phyloP scores from a whole-genome alignment of 805 yeast genomes.

The Tetrapisispora pingtungensis region DNA sequence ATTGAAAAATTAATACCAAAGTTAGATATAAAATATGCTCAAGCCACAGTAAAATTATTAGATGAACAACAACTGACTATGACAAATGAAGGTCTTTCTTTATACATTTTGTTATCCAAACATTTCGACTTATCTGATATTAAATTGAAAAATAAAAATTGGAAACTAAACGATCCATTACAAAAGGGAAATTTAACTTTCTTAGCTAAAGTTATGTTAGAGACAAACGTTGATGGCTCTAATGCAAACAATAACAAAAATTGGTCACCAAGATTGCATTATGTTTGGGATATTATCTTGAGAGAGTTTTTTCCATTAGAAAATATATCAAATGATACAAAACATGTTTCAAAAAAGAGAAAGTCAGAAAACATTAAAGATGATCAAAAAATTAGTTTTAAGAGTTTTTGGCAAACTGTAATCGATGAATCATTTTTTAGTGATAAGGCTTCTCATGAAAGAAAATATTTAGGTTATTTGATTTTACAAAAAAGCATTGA shows the following conservation, averaged over 20 bases:
- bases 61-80: conserved; percentile 47
- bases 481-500: conserved; percentile 45
- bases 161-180: conserved; percentile 72
- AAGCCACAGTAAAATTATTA: conserved; percentile 33
- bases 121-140: conserved; percentile 5
- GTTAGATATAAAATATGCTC: conserved; percentile 12
- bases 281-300: conserved; percentile 60
- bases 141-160: conserved; percentile 26
- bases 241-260: conserved; percentile 37
- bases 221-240: conserved; percentile 29
- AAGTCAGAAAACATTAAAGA: conserved; percentile 22
- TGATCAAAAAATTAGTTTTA: conserved; percentile 29
- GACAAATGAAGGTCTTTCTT: conserved; percentile 72
- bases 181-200: conserved; percentile 54
- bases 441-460: conserved; percentile 67
- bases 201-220: conserved; percentile 55
- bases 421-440: conserved; percentile 76
- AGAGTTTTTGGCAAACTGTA: conserved; percentile 70
- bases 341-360: conserved; percentile 32
- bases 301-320: conserved; percentile 29
- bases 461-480: conserved; percentile 81
- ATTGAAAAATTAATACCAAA: conserved; percentile 24
- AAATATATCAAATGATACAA: conserved; percentile 9
- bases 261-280: conserved; percentile 70
- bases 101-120: conserved; percentile 37